Base-by-base conservation (phyloP, 805 yeast genomes). In the Yarrowia divulgata region DNA sequence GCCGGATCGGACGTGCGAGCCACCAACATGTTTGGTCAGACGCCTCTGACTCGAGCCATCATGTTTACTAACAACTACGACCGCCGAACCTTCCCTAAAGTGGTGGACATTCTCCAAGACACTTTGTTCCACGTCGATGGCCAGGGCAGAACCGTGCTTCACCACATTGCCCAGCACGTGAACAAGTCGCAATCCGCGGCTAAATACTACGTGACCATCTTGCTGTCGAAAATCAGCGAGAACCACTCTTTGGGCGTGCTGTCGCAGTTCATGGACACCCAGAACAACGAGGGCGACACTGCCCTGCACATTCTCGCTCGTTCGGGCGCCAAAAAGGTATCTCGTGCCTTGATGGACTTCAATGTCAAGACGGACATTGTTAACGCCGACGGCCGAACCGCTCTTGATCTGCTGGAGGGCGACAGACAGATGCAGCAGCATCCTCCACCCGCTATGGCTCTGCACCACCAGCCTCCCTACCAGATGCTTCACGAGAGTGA, bases 21-120 rank as follows among this genome's bases (percentile, higher is more conserved):
- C 3, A 79, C 85, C 16, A 90, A 90, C 74, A 84, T 87, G 70
- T 84, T 84, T 55, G 97, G 97, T 0, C 91, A 93, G 75, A 93
- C 93, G 29, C 96, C 98, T 5, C 81, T 95, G 46, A 90, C 94
- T 79, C 86, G 97, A 73, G 83, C 95, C 32, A 90, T 94, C 1
- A 82, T 88, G 73, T 95, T 93, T 80, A 93, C 97, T 64, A 95
- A 95, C 79, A 90, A 97, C 69, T 93, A 85, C 77, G 90, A 91
- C 40, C 83, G 90, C 72, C 85, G 93, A 71, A 87, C 94, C 16
- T 94, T 95, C 75, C 90, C 95, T 5, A 85, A 84, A 72, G 85
- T 94, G 1, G 85, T 92, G 63, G 95, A 91, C 68, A 80, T 93
- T 58, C 82, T 95, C 64, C 88, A 88, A 70, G 89, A 88, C 69